Evolutionary conservation across 2,329 filamentous ascomycete species (phyloP).

Genomic region (Penicillium sp.): DNA sequence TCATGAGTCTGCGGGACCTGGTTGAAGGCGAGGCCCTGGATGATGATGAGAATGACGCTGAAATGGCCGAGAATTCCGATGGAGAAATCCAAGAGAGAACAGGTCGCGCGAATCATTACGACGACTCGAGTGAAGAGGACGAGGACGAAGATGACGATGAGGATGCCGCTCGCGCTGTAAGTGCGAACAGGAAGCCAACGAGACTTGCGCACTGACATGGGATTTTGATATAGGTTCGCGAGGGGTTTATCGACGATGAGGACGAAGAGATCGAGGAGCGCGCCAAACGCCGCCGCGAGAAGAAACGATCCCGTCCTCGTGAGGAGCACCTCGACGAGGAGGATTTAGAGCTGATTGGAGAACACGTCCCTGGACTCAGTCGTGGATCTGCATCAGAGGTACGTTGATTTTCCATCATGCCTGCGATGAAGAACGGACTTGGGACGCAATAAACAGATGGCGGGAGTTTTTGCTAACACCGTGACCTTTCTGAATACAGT

Average conservation of each 20-base stretch:
- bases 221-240: slow-evolving; percentile 64
- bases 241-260: slow-evolving; percentile 95
- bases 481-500: slow-evolving; percentile 51
- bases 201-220: slow-evolving; percentile 17
- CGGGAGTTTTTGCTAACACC: slow-evolving; percentile 9
- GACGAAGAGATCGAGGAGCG: slow-evolving; percentile 75
- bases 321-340: slow-evolving; percentile 89
- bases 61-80: slow-evolving; percentile 70
- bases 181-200: slow-evolving; percentile 19
- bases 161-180: slow-evolving; percentile 75
- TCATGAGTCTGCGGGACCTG: slow-evolving; percentile 65
- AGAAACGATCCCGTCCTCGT: slow-evolving; percentile 74
- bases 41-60: slow-evolving; percentile 80
- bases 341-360: slow-evolving; percentile 91
- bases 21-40: slow-evolving; percentile 85
- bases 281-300: slow-evolving; percentile 61
- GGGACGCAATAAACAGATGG: no score
- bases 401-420: slow-evolving; percentile 30
- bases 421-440: background rate
- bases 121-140: slow-evolving; percentile 90
- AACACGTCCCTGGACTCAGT: slow-evolving; percentile 70
- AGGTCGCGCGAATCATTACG: slow-evolving; percentile 51
- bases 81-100: slow-evolving; percentile 55
- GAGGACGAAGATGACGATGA: slow-evolving; percentile 91
- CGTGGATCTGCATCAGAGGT: slow-evolving; percentile 70